Evolutionary conservation across 2,329 filamentous ascomycete genomes (phyloP), one percentile per base, ranked within the genome.

Genomic region (Sphaerulina musiva): DNA sequence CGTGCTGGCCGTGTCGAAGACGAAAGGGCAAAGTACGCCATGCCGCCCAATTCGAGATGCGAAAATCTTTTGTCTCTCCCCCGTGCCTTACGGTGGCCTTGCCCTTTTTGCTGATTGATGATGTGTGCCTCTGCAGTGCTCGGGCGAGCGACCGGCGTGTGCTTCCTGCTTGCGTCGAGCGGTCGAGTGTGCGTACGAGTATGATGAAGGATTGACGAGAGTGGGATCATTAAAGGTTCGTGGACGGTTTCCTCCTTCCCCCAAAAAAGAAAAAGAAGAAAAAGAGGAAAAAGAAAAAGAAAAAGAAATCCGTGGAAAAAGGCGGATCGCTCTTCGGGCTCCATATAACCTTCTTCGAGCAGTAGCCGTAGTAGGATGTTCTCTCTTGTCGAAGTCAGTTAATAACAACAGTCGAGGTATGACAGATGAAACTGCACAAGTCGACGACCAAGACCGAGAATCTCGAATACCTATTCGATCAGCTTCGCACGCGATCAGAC

Each of bases 1-100:
- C 59, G 20, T 62, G 59, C 48, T 62, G 59, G 59, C 50, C 58
- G 10, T 62, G 59, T 55, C 56, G 59, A n/a, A 59, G 47, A 42
- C 46, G 58, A 11, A 62, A 62, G 26, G 58, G 50, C 46, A 59
- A 58, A 44, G 55, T 57, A 48, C 9, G 52, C 29, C 6, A 29
- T 36, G 3, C 8, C 46, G 26, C 4, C 34, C 10, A n/a, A n/a
- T n/a, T n/a, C n/a, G n/a, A n/a, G n/a, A n/a, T n/a, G n/a, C n/a
- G n/a, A n/a, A n/a, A n/a, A n/a, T n/a, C n/a, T n/a, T n/a, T n/a
- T n/a, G n/a, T n/a, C n/a, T n/a, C n/a, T n/a, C n/a, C n/a, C n/a
- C n/a, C n/a, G n/a, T n/a, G n/a, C n/a, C n/a, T n/a, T n/a, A n/a
- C n/a, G n/a, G n/a, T n/a, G n/a, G n/a, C n/a, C n/a, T n/a, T n/a